Conservation (phyloP, 495 filamentous ascomycete genomes). For the Clohesyomyces aquaticus region DNA sequence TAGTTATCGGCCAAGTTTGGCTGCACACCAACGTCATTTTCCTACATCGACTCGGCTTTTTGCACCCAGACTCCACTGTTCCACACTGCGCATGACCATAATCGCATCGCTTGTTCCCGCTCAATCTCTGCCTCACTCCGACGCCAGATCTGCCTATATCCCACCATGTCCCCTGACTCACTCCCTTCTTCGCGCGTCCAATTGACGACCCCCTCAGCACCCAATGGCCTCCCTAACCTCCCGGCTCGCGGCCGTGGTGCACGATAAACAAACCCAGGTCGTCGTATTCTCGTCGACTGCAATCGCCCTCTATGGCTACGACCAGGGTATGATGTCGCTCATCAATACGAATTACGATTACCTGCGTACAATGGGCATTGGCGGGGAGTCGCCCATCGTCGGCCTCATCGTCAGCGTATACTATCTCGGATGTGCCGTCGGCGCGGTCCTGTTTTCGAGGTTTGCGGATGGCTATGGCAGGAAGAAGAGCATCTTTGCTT, state of each 20-base stretch:
- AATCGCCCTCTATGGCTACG: conserved; percentile 64
- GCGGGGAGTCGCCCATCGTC: conserved; percentile 52
- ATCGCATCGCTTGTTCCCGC: too few species aligned
- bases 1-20: too few species aligned
- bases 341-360: conserved; percentile 64
- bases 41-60: too few species aligned
- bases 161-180: not conserved
- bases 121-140: too few species aligned
- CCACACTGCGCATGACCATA: too few species aligned
- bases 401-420: conserved; percentile 64
- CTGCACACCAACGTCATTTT: too few species aligned
- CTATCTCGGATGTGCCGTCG: conserved; percentile 60
- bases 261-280: conserved; percentile 51
- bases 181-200: conserved; percentile 2
- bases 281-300: conserved; percentile 59
- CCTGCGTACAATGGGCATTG: conserved; percentile 59
- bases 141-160: too few species aligned
- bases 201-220: conserved; percentile 13
- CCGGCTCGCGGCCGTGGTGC: conserved; percentile 10
- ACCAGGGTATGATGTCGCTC: conserved; percentile 61
- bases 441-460: conserved; percentile 56
- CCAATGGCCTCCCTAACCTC: conserved; percentile 24
- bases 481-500: conserved; percentile 55
- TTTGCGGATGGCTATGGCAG: conserved; percentile 56
- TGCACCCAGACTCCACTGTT: too few species aligned